These are phyloP conservation scores for Oxyria digyna DNA, from an alignment of 148 eudicot genomes.

Conservation along the genomic window DNA sequence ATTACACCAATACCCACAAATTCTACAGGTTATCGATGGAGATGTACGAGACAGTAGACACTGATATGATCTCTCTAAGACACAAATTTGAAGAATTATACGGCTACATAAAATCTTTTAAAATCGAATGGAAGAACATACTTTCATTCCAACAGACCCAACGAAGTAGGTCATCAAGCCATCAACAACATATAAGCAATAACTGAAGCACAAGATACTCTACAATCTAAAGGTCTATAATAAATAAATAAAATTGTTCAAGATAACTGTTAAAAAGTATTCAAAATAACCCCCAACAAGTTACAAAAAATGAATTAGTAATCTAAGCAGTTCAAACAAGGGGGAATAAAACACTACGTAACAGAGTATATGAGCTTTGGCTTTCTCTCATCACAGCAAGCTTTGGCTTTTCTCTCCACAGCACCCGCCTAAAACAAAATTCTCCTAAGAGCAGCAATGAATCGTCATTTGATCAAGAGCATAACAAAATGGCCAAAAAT, in stretches of 20 bases:
- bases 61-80: no score
- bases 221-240: neutral
- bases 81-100: no score
- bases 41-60: no score
- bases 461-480: neutral
- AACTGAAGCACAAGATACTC: neutral
- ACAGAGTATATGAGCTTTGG: no score
- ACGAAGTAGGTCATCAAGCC: neutral
- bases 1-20: no score
- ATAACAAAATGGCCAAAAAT: neutral
- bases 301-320: neutral
- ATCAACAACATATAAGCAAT: neutral
- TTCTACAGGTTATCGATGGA: no score
- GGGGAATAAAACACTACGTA: no score
- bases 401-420: no score
- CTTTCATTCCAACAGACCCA: neutral
- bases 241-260: neutral
- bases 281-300: neutral
- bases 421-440: constrained; percentile 3
- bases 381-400: no score
- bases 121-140: no score
- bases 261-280: neutral
- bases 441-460: neutral
- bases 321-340: neutral
- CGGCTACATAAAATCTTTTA: no score